Evolutionary conservation across 345 rosid species (phyloP), one percentile per base, ranked within the genome.

Genomic region (Brassica incana): DNA sequence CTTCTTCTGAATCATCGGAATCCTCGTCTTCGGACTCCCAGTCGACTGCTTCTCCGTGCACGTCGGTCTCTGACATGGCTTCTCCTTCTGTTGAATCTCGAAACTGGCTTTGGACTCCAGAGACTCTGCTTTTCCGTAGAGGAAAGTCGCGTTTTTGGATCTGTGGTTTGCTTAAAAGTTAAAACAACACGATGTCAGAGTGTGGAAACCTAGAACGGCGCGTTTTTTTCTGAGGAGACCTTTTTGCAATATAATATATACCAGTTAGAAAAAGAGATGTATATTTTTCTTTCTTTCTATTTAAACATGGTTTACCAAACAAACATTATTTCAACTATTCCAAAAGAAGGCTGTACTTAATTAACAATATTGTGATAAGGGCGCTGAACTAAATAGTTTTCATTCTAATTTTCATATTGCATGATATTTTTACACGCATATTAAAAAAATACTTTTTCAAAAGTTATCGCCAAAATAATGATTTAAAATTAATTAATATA

Each of bases 1-100:
- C 85, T 16, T 74, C 81, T 61, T 78, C 86, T 0, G 54, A 83
- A 1, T 80, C 86, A 12, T 77, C 75, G 2, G 27, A 38, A 14
- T 48, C 61, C 1, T 67, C 73, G 1, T 68, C 83, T 62, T 75
- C 83, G 1, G 65, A 40, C 6, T 75, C 76, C 83, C 20, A 76
- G 0, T 76, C 18, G 69, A 58, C 59, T 71, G 70, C 36, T 67
- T 23, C 81, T 25, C 76, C 72, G 60, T 71, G 3, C 23, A 43
- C 68, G 70, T 77, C 45, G 64, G 80, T 58, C 32, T 75, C 83
- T 18, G 83, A 59, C 80, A 81, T 81, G 7, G 73, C 69, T 35
- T n/a, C 58, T 48, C n/a, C n/a, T 48, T 4, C 6, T 52, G 58
- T 52, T 52, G 43, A 76, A 76, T 76, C 77, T 62, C 14, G n/a